Evolutionary conservation across 2,329 filamentous ascomycete genomes (phyloP).

Genomic region (Alternaria alternata): DNA sequence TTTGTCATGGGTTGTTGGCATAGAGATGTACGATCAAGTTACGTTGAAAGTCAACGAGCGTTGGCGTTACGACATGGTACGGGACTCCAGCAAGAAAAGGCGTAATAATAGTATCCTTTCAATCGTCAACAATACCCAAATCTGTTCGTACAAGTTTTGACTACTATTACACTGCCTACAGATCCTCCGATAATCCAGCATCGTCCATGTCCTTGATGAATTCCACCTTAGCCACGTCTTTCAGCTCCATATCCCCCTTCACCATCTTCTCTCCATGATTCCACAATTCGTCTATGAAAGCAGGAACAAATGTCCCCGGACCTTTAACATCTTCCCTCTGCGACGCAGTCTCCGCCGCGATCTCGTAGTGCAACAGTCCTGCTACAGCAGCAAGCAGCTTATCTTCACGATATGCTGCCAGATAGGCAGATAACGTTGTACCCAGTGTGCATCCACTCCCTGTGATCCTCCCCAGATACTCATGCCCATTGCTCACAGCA

Average conservation of each 20-base stretch:
- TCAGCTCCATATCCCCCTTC: conserved; percentile 21
- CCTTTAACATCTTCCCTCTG: conserved; percentile 70
- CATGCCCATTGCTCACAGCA: conserved; percentile 78
- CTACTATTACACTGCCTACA: neutral
- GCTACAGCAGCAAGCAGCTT: conserved; percentile 74
- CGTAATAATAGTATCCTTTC: neutral
- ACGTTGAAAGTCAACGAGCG: neutral
- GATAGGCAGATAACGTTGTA: conserved; percentile 77
- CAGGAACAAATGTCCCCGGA: conserved; percentile 85
- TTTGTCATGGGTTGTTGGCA: neutral
- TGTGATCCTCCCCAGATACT: conserved; percentile 73
- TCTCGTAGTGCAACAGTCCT: conserved; percentile 79
- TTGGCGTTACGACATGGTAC: neutral
- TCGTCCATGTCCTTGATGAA: conserved; percentile 27
- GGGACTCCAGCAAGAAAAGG: neutral
- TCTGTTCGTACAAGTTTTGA: neutral
- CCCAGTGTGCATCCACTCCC: conserved; percentile 84
- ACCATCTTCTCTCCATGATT: conserved; percentile 19
- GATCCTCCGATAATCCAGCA: neutral
- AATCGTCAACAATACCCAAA: neutral
- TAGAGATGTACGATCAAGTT: neutral
- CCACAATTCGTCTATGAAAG: conserved; percentile 78
- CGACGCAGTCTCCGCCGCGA: conserved; percentile 74
- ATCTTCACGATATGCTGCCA: conserved; percentile 58
- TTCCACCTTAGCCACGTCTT: conserved; percentile 28